Evolutionary conservation across 352 stramenopile genomes (phyloP).

Genomic region (Globisporangium ultimum): DNA sequence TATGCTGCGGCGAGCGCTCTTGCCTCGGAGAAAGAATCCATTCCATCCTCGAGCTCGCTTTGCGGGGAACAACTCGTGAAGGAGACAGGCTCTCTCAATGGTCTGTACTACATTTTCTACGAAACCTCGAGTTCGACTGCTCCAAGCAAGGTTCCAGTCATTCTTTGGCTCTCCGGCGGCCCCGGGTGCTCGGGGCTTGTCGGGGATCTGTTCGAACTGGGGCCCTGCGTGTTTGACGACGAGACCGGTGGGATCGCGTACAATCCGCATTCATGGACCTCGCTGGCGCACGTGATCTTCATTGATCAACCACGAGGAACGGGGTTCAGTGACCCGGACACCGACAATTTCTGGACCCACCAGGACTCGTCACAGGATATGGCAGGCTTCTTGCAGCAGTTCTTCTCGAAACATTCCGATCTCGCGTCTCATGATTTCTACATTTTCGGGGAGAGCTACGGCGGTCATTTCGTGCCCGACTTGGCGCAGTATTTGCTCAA

Average conservation of each 20-base stretch:
- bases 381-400: slow-evolving; percentile 44
- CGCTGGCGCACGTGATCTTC: slow-evolving; percentile 94
- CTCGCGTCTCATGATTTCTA: slow-evolving; percentile 78
- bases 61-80: slow-evolving; percentile 61
- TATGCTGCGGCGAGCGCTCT: slow-evolving; percentile 30
- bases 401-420: slow-evolving; percentile 41
- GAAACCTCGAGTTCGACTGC: slow-evolving; percentile 26
- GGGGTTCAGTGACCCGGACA: slow-evolving; percentile 43
- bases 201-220: slow-evolving; percentile 94
- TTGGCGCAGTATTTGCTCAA: slow-evolving; percentile 76
- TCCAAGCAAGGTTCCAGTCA: slow-evolving; percentile 56
- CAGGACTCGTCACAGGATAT: slow-evolving; percentile 41
- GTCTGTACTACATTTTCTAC: slow-evolving; percentile 77
- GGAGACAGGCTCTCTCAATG: slow-evolving; percentile 58
- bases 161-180: slow-evolving; percentile 96
- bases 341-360: slow-evolving; percentile 40
- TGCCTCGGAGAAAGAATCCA: background rate
- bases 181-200: slow-evolving; percentile 94
- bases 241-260: slow-evolving; percentile 45
- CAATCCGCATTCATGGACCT: slow-evolving; percentile 95
- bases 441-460: slow-evolving; percentile 95
- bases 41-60: slow-evolving; percentile 24
- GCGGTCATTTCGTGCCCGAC: slow-evolving; percentile 93
- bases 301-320: slow-evolving; percentile 93
- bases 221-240: slow-evolving; percentile 90